Evolutionary conservation across 345 rosid genomes (phyloP), one percentile per base, ranked within the genome.

Genomic region (Triadica sebifera): DNA sequence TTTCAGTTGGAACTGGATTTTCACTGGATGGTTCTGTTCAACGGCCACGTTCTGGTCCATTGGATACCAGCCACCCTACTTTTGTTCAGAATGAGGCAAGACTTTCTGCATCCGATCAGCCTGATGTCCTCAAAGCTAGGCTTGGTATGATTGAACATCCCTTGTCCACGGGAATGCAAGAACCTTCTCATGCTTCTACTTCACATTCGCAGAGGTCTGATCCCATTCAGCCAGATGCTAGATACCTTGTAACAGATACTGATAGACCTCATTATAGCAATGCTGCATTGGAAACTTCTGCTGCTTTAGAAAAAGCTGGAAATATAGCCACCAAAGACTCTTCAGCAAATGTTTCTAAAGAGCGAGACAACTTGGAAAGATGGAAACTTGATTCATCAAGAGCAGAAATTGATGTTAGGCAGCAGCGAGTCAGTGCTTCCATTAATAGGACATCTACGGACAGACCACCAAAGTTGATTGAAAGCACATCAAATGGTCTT

Each of bases 121-220:
- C 87, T 74, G 98, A 89, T 85, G 61, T 67, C 72, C 77, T 76
- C 71, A 89, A 86, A 86, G 69, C 65, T 51, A 88, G 87, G 84
- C 93, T 87, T 80, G 93, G 85, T 39, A 71, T 82, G 77, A 76
- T 78, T 71, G 92, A 90, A 76, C 81, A 80, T 75, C 69, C 81
- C 67, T 74, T 81, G 61, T 66, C 88, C 65, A 47, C 69, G 38
- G 83, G 77, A 64, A 58, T 73, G 3, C 89, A 75, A 74, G 97
- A 95, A 79, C 83, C 93, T 81, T 88, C 93, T 72, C 87, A 75
- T 69, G 91, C 91, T 75, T 91, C 96, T 59, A 86, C 89, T 77
- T 90, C 94, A 25, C 81, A 85, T 78, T 84, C 89, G 60, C 99
- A 87, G 78, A 90, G 88, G 82, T 79, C 85, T 51, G 97, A 96